Percentiles rank a stretch among this genome's conserved stretches.
Evolutionary conservation across 495 filamentous ascomycete species (phyloP).

Genomic region (Penicillium chermesinum): DNA sequence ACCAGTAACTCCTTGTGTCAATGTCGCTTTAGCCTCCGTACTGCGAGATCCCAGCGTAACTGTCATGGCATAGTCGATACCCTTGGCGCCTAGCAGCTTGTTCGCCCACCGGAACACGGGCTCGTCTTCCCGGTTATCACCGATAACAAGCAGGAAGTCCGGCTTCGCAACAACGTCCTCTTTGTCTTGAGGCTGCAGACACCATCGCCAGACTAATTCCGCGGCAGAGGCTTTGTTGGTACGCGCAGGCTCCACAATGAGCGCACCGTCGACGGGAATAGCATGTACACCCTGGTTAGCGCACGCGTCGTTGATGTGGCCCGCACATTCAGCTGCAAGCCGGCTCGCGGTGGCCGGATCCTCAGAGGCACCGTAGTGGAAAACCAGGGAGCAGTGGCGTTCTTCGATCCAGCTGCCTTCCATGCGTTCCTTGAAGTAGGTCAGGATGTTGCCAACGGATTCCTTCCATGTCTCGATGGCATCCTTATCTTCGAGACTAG

Average conservation of each 20-base stretch:
- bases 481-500: conserved; percentile 61
- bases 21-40: conserved; percentile 77
- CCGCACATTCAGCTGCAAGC: conserved; percentile 79
- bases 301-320: conserved; percentile 90
- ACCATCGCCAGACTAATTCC: conserved; percentile 56
- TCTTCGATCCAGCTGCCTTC: conserved; percentile 84
- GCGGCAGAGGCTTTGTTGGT: conserved; percentile 84
- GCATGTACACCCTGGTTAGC: conserved; percentile 77
- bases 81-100: conserved; percentile 49
- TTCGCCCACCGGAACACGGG: conserved; percentile 93
- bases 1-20: conserved; percentile 88
- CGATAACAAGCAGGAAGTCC: conserved; percentile 81
- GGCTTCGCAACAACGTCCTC: conserved; percentile 38
- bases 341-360: conserved; percentile 65
- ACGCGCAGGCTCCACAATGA: conserved; percentile 73
- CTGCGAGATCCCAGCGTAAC: conserved; percentile 79
- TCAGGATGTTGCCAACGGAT: conserved; percentile 66
- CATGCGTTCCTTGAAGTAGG: conserved; percentile 82
- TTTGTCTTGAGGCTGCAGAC: conserved; percentile 35
- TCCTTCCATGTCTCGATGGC: conserved; percentile 71
- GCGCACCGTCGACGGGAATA: conserved; percentile 68
- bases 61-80: conserved; percentile 65
- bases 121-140: conserved; percentile 88
- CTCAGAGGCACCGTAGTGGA: conserved; percentile 79
- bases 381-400: conserved; percentile 77